phyloP scores from a whole-genome alignment of 305 asterid species.

The Fraxinus latifolia region DNA sequence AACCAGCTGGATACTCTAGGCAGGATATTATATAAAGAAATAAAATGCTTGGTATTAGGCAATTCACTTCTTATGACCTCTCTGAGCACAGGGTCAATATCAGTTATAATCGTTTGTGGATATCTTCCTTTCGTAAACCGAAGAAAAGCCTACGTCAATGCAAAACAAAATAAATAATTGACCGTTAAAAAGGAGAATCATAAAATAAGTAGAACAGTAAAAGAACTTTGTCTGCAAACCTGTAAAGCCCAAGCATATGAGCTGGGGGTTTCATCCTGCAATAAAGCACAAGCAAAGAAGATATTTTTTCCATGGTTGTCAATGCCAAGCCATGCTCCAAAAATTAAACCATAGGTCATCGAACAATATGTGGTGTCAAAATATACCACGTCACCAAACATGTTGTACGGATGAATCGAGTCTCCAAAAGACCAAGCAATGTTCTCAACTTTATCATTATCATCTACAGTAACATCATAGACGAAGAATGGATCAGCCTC shows the following conservation, averaged over 20 bases:
- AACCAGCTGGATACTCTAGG: constrained; percentile 57
- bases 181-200: background rate
- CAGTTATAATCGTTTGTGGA: constrained; percentile 60
- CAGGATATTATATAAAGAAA: constrained; percentile 42
- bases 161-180: constrained; percentile 22
- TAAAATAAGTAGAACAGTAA: constrained; percentile 6
- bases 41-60: constrained; percentile 56
- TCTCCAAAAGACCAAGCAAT: constrained; percentile 66
- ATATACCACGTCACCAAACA: constrained; percentile 59
- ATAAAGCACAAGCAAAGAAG: constrained; percentile 56
- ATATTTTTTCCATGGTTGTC: constrained; percentile 53
- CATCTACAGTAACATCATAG: constrained; percentile 51
- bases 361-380: constrained; percentile 55
- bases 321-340: constrained; percentile 65
- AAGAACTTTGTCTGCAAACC: constrained; percentile 33
- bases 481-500: constrained; percentile 54
- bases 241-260: constrained; percentile 59
- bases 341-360: constrained; percentile 40
- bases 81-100: constrained; percentile 49
- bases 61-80: constrained; percentile 62
- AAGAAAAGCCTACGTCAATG: constrained; percentile 46
- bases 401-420: constrained; percentile 46
- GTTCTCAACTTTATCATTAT: constrained; percentile 58
- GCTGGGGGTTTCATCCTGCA: constrained; percentile 51
- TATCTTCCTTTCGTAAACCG: constrained; percentile 58